Evolutionary conservation across 306 rosid genomes (phyloP).

Genomic region (Castanospermum australe): DNA sequence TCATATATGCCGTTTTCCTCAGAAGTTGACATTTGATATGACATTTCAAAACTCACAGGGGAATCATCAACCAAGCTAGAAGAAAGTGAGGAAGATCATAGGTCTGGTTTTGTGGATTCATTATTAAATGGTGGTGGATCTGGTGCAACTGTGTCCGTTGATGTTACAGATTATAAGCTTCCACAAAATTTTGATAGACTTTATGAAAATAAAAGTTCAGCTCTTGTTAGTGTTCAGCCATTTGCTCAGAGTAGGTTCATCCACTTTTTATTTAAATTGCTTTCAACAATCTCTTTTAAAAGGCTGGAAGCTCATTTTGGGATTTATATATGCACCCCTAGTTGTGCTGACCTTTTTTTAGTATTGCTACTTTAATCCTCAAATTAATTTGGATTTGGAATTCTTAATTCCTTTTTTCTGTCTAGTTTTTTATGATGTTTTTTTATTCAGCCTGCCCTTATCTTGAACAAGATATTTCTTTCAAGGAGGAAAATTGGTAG

Average conservation of each 20-base stretch:
- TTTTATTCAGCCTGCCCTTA: neutral
- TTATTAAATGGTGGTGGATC: slow-evolving; percentile 58
- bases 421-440: neutral
- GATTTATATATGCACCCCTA: neutral
- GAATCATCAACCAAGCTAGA: slow-evolving; percentile 60
- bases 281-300: neutral
- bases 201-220: slow-evolving; percentile 39
- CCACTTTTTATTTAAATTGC: slow-evolving; percentile 14
- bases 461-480: neutral
- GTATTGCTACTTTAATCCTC: neutral
- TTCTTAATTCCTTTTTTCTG: slow-evolving; percentile 2
- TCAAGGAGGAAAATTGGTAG: neutral
- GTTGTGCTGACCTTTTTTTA: neutral
- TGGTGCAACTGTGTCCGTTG: slow-evolving; percentile 43
- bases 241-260: slow-evolving; percentile 51
- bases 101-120: slow-evolving; percentile 83
- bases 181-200: slow-evolving; percentile 37
- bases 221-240: slow-evolving; percentile 40
- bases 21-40: neutral
- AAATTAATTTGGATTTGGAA: neutral
- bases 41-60: slow-evolving; percentile 53
- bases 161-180: slow-evolving; percentile 28
- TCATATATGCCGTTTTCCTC: slow-evolving; percentile 17
- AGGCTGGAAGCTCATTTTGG: neutral
- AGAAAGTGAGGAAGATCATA: slow-evolving; percentile 72